Evolutionary conservation across 73 alveolate genomes (phyloP).

Genomic region (Tetrahymena elliotti): DNA sequence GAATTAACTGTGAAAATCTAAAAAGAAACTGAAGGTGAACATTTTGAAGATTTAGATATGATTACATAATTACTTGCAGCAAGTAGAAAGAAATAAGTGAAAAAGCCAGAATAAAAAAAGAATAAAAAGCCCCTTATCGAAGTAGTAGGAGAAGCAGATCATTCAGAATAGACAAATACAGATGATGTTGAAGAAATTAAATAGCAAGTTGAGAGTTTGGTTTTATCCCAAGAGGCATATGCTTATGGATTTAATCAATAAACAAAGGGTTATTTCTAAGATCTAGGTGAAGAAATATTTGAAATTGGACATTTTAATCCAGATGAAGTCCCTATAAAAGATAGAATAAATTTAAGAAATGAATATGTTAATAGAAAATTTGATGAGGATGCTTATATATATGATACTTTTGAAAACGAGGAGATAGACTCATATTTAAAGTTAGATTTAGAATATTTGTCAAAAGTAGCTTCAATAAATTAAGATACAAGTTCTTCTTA

Average conservation of each 20-base stretch:
- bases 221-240: background rate
- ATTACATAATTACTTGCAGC: background rate
- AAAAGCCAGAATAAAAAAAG: background rate
- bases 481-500: background rate
- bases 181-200: background rate
- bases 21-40: background rate
- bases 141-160: background rate
- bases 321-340: background rate
- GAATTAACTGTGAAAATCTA: background rate
- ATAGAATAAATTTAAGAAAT: background rate
- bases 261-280: background rate
- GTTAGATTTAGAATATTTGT: background rate
- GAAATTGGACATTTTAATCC: background rate
- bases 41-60: background rate
- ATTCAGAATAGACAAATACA: background rate
- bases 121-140: background rate
- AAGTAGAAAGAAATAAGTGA: background rate
- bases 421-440: background rate
- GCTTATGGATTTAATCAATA: background rate
- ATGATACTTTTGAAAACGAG: background rate
- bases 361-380: background rate
- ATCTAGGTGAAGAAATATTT: background rate
- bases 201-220: background rate
- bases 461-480: background rate
- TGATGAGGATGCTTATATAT: background rate